Evolutionary conservation across 2,329 filamentous ascomycete genomes (phyloP), one percentile per base, ranked within the genome.

Genomic region (Fusarium xyrophilum): DNA sequence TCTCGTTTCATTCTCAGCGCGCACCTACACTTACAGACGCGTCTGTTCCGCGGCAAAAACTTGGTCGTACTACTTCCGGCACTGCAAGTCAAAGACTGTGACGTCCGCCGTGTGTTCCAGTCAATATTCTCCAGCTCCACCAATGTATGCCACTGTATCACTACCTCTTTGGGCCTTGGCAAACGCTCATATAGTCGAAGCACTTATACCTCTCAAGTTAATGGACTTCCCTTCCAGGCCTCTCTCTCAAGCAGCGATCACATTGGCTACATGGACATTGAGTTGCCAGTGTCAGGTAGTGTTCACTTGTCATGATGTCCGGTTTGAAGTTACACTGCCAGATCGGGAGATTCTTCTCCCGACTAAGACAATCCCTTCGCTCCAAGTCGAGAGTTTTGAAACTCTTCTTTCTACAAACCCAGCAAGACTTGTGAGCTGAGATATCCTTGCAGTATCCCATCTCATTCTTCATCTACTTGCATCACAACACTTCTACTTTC

Each of bases 211-310:
- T 15, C 30, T 25, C 17, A 27, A 33, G 30, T 27, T 35, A 36
- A 50, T 27, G 17, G 10, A n/a, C 12, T 15, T n/a, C 23, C 3
- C 32, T 25, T 50, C 21, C 12, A 50, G 46, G 17, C 17, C 25
- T 19, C 17, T 15, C 6, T 1, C 12, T 35, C 1, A 7, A 47
- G 27, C 3, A 32, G 7, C 6, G 7, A 7, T 3, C 4, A 2
- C 6, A 47, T 47, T 23, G 27, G 14, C 7, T 7, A 6, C 9
- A 2, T 5, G 10, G 14, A 0, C 5, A 6, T 0, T 8, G 0
- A 9, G 17, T n/a, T 47, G 27, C 9, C 44, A 47, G 44, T 47
- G 44, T 3, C 10, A 14, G 27, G 12, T 6, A 30, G 5, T 5
- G 14, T 47, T 47, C 27, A 47, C 12, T 1, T 28, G 11, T 13